Evolutionary conservation across 805 yeast genomes (phyloP).

Genomic region (Sugiyamaella boreocaroliniensis): DNA sequence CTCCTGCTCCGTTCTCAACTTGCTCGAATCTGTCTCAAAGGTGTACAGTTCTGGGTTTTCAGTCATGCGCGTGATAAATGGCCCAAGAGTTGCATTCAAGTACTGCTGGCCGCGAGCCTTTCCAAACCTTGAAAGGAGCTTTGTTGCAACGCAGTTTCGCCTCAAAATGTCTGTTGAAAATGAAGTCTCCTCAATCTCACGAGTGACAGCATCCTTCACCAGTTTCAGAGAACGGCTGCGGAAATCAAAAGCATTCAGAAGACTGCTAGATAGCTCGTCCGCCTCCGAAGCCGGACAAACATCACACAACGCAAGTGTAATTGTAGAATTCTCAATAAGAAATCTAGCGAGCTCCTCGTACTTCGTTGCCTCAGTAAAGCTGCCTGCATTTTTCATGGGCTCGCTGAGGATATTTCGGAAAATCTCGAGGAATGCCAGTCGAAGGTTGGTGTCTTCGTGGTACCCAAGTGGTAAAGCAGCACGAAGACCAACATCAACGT

Average conservation of each 20-base stretch:
- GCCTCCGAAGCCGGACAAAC: slow-evolving; percentile 64
- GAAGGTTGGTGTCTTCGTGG: slow-evolving; percentile 55
- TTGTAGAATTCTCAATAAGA: slow-evolving; percentile 22
- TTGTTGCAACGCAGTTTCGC: slow-evolving; percentile 75
- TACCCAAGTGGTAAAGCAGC: slow-evolving; percentile 74
- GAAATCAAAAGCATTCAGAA: slow-evolving; percentile 48
- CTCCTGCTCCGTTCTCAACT: slow-evolving; percentile 31
- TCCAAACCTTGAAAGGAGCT: slow-evolving; percentile 65
- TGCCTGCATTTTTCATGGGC: slow-evolving; percentile 16
- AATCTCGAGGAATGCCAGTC: slow-evolving; percentile 70
- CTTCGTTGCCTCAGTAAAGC: background rate
- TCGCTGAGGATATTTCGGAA: slow-evolving; percentile 54
- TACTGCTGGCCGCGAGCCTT: slow-evolving; percentile 59
- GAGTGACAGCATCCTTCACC: slow-evolving; percentile 48
- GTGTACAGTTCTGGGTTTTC: slow-evolving; percentile 38
- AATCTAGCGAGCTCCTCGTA: slow-evolving; percentile 22
- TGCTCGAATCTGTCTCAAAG: slow-evolving; percentile 55
- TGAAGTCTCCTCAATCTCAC: slow-evolving; percentile 55
- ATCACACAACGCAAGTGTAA: slow-evolving; percentile 48
- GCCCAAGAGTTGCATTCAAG: slow-evolving; percentile 45
- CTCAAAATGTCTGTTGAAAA: slow-evolving; percentile 69
- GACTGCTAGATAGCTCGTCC: slow-evolving; percentile 60
- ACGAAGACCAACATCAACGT: slow-evolving; percentile 69
- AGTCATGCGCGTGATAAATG: slow-evolving; percentile 49
- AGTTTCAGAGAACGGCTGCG: slow-evolving; percentile 32